Evolutionary conservation across 2,329 filamentous ascomycete genomes (phyloP).

Genomic region (Aspergillus sp.): DNA sequence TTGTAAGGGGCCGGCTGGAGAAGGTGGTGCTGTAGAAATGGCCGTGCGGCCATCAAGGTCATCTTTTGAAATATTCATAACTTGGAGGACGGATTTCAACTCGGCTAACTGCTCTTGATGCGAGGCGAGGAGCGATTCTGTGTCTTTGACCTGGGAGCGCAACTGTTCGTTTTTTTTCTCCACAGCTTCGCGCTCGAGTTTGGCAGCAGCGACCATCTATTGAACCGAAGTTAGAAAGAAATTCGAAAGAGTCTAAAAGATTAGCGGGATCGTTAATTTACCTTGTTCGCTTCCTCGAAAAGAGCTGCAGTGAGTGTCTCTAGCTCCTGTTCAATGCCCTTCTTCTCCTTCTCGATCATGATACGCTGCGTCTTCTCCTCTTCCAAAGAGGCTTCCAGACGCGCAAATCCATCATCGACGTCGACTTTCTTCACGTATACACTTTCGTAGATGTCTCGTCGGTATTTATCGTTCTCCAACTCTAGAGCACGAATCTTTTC

Average conservation of each 20-base stretch:
- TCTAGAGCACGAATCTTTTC: conserved; percentile 70
- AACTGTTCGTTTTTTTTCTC: conserved; percentile 87
- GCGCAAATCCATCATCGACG: conserved; percentile 69
- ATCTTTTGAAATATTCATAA: conserved; percentile 70
- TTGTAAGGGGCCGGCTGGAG: conserved; percentile 63
- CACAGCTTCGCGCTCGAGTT: conserved; percentile 76
- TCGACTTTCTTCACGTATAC: conserved; percentile 73
- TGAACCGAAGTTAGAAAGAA: neutral
- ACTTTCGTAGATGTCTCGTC: conserved; percentile 68
- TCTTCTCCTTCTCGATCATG: conserved; percentile 74
- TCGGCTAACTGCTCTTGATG: conserved; percentile 92
- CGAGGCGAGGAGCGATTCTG: conserved; percentile 78
- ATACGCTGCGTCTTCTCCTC: conserved; percentile 67
- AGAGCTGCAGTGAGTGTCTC: conserved; percentile 86
- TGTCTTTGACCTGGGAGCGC: conserved; percentile 79
- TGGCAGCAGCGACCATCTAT: conserved; percentile 86
- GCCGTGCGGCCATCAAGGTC: conserved; percentile 70
- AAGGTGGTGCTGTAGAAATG: conserved; percentile 69
- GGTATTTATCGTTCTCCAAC: conserved; percentile 65
- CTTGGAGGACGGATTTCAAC: conserved; percentile 89
- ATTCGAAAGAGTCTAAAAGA: neutral
- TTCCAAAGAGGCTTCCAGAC: conserved; percentile 57
- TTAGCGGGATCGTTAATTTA: conserved; percentile 27
- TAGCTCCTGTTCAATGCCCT: conserved; percentile 85
- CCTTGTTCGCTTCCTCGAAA: conserved; percentile 96